phyloP scores from a whole-genome alignment of 148 eudicot genomes.

The Fagopyrum esculentum region DNA sequence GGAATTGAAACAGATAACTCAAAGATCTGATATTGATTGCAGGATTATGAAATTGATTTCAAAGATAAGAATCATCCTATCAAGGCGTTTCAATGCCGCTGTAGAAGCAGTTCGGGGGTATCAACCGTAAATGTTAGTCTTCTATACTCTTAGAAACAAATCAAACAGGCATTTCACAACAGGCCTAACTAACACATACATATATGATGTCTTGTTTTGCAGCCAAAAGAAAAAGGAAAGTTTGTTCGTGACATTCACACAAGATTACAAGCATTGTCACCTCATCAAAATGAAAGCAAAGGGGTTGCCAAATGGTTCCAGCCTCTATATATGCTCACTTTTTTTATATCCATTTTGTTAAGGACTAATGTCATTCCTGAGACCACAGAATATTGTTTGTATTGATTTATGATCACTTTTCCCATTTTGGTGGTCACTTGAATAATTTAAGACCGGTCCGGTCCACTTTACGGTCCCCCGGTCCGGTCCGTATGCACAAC shows the following conservation, averaged over 20 bases:
- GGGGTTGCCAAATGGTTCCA: background rate
- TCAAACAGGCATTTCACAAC: background rate
- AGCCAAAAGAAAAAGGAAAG: slow-evolving; percentile 15
- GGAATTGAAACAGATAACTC: background rate
- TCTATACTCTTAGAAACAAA: background rate
- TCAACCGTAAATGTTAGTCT: slow-evolving; percentile 29
- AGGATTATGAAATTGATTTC: slow-evolving; percentile 67
- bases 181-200: background rate
- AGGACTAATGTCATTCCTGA: background rate
- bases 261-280: background rate
- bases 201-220: background rate
- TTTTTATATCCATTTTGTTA: background rate
- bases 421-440: background rate
- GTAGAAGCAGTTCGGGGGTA: slow-evolving; percentile 39
- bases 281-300: background rate
- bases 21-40: slow-evolving; percentile 6
- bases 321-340: background rate
- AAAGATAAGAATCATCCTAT: slow-evolving; percentile 48
- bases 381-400: background rate
- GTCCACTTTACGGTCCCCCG: too few relatives aligned
- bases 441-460: too few relatives aligned
- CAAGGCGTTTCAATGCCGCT: slow-evolving; percentile 52
- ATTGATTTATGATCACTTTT: background rate
- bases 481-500: too few relatives aligned
- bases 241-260: background rate